Evolutionary conservation across 345 rosid genomes (phyloP).

Genomic region (Limnanthes douglasii): DNA sequence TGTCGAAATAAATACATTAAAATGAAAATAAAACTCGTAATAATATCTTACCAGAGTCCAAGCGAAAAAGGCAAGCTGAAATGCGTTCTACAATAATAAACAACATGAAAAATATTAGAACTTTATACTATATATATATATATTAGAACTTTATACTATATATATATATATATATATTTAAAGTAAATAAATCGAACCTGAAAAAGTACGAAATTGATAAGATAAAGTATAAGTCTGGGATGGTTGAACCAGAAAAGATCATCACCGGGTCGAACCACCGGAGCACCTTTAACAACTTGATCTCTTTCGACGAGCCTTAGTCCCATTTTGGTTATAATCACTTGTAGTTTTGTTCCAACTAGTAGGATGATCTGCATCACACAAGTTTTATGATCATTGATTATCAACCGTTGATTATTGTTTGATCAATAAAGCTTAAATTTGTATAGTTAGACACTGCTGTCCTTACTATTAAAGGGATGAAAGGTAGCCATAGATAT

Average conservation of each 20-base stretch:
- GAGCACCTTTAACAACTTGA: slow-evolving; percentile 64
- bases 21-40: too few relatives aligned
- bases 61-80: slow-evolving; percentile 69
- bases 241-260: slow-evolving; percentile 87
- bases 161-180: too few relatives aligned
- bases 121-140: too few relatives aligned
- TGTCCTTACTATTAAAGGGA: slow-evolving; percentile 69
- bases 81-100: slow-evolving; percentile 50
- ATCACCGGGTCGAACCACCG: slow-evolving; percentile 71
- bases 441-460: neutral
- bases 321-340: slow-evolving; percentile 83
- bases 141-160: too few relatives aligned
- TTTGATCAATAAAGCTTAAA: neutral
- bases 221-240: slow-evolving; percentile 65
- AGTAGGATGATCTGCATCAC: slow-evolving; percentile 48
- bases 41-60: slow-evolving; percentile 58
- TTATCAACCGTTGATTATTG: neutral
- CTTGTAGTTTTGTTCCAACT: slow-evolving; percentile 80
- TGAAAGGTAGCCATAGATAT: slow-evolving; percentile 70
- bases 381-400: too few relatives aligned
- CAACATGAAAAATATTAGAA: too few relatives aligned
- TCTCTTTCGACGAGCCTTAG: slow-evolving; percentile 60
- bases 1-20: too few relatives aligned
- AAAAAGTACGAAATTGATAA: slow-evolving; percentile 77
- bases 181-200: slow-evolving; percentile 28